Evolutionary conservation across 257 asterid species (phyloP), one percentile per base, ranked within the genome.

Genomic region (Ilex asprella): DNA sequence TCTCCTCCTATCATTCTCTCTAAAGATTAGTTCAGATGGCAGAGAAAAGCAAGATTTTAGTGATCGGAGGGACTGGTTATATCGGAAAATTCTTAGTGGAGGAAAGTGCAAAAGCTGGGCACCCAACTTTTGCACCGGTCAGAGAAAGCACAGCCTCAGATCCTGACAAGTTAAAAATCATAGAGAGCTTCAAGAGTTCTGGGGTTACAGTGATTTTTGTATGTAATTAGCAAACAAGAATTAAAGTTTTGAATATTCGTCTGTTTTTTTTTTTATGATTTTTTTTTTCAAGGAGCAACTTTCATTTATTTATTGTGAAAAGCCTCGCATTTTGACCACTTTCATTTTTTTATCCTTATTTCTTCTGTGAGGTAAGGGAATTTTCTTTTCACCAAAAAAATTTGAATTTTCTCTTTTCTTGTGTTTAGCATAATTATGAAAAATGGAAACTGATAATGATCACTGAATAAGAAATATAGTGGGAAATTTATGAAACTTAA

Each of bases 41-140:
- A 16, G 62, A 29, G 41, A 71, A 75, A 58, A 76, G 70, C 72
- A 72, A 68, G 68, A 69, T 76, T 53, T 52, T 76, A 54, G 58
- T 76, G 52, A 73, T 76, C 8, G 81, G 68, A 66, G 72, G 73
- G 27, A 21, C 27, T 21, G 27, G 81, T 6, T 57, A 62, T 51
- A 61, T 76, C 0, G 78, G 81, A 11, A 65, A 43, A 30, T 65
- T 59, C 50, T 32, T 72, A 1, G 75, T 66, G 6, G 53, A 65
- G 27, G 70, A 72, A 21, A 75, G 80, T 63, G 64, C 52, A 13
- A 63, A 60, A 67, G 27, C 16, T 30, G 58, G 62, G 7, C 80
- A 70, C 30, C 67, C 62, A 21, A 75, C 80, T 7, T 63, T 60
- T 49, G 64, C 39, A 12, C 43, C 67, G 43, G 54, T 70, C 16